Conservation (phyloP, 495 filamentous ascomycete genomes). For the Penicillium nucicola region DNA sequence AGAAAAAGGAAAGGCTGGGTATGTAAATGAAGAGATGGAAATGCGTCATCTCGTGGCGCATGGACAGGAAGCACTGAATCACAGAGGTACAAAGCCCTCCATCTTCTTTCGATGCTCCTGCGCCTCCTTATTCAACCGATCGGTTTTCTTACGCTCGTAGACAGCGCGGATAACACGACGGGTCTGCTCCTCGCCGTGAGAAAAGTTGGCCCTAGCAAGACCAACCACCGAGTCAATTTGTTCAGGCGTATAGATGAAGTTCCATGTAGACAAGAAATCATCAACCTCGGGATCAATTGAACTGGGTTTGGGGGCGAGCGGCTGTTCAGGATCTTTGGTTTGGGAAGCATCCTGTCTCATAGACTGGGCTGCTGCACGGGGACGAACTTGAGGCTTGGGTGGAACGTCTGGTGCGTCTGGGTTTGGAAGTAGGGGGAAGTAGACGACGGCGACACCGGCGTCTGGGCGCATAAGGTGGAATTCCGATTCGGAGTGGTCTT, state of each 20-base stretch:
- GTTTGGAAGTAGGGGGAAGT: constrained; percentile 87
- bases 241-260: constrained; percentile 87
- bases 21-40: background rate
- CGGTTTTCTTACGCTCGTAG: constrained; percentile 82
- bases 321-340: constrained; percentile 18
- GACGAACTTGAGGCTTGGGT: constrained; percentile 18
- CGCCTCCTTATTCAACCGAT: constrained; percentile 58
- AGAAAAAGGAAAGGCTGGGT: background rate
- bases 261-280: constrained; percentile 94
- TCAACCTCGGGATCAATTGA: constrained; percentile 75
- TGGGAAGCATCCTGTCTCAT: constrained; percentile 12
- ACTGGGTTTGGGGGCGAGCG: constrained; percentile 50
- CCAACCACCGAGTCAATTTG: constrained; percentile 78
- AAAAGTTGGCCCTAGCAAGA: constrained; percentile 83
- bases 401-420: constrained; percentile 41
- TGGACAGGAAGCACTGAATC: background rate
- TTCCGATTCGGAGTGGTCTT: constrained; percentile 49
- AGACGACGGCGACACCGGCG: constrained; percentile 85
- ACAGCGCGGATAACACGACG: constrained; percentile 80
- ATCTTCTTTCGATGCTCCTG: constrained; percentile 42
- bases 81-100: constrained; percentile 40
- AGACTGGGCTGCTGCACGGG: constrained; percentile 19
- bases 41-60: no score
- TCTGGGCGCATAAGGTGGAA: constrained; percentile 73
- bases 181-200: constrained; percentile 71